Evolutionary conservation across 345 rosid genomes (phyloP).

Genomic region (Moringa oleifera): DNA sequence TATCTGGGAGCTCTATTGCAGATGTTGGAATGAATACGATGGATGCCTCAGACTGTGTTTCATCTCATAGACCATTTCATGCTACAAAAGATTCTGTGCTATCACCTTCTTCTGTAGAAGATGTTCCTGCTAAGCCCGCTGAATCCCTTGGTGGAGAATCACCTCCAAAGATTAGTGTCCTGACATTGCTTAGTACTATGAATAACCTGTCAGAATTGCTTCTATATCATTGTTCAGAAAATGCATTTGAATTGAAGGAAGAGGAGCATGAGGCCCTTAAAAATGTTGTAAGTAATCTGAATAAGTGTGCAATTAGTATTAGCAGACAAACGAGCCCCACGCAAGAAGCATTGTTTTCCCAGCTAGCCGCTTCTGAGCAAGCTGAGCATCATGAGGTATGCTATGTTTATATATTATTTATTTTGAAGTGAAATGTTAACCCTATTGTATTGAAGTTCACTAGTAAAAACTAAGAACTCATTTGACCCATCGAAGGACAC

Average conservation of each 20-base stretch:
- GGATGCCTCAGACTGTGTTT: conserved; percentile 25
- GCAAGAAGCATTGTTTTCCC: conserved; percentile 27
- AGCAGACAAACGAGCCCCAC: conserved; percentile 19
- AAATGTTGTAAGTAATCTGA: conserved; percentile 51
- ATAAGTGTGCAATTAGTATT: conserved; percentile 40
- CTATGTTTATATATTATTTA: conserved; percentile 4
- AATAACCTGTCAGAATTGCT: conserved; percentile 71
- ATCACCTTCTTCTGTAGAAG: conserved; percentile 38
- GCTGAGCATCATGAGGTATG: conserved; percentile 44
- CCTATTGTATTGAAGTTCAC: neutral
- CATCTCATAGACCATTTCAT: conserved; percentile 35
- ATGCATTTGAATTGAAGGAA: conserved; percentile 44
- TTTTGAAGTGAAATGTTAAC: neutral
- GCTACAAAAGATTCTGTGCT: conserved; percentile 21
- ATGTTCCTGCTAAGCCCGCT: conserved; percentile 19
- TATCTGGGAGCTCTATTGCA: conserved; percentile 10
- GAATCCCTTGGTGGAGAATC: conserved; percentile 19
- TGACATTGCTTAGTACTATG: conserved; percentile 43
- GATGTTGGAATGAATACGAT: conserved; percentile 24
- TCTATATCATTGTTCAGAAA: conserved; percentile 48
- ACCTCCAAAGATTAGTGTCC: conserved; percentile 27
- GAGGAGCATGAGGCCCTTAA: conserved; percentile 50
- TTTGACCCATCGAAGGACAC: too few relatives aligned
- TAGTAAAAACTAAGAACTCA: too few relatives aligned
- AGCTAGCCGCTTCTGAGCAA: conserved; percentile 15